Percentiles rank a stretch among this genome's conserved stretches.
Conservation (phyloP, 805 yeast genomes). For the Teunomyces gatunensis region DNA sequence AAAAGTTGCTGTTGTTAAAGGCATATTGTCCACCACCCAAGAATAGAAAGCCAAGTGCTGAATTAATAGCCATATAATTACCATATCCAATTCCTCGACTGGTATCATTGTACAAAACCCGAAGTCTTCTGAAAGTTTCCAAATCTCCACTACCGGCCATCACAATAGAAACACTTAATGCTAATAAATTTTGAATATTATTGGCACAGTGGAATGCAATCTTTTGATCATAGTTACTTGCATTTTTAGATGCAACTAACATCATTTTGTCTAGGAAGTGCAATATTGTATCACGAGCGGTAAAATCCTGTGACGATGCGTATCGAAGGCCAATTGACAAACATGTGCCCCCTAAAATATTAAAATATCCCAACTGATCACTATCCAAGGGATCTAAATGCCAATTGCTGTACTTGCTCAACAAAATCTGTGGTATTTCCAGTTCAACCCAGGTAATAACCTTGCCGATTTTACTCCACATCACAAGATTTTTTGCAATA, state of each 20-base stretch:
- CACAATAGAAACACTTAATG: constrained; percentile 64
- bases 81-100: constrained; percentile 55
- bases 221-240: constrained; percentile 54
- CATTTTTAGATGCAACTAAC: constrained; percentile 40
- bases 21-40: constrained; percentile 93
- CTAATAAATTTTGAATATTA: constrained; percentile 55
- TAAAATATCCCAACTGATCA: constrained; percentile 60
- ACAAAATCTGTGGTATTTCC: constrained; percentile 51
- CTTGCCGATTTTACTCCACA: constrained; percentile 65
- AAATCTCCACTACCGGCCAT: constrained; percentile 94
- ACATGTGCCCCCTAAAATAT: constrained; percentile 71
- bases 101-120: constrained; percentile 64
- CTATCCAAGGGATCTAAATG: constrained; percentile 41
- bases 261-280: constrained; percentile 52
- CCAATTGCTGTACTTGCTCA: constrained; percentile 27
- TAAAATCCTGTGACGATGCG: constrained; percentile 64
- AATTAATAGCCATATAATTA: constrained; percentile 69
- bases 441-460: constrained; percentile 53
- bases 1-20: constrained; percentile 58
- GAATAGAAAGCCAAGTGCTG: constrained; percentile 84
- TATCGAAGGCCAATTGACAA: constrained; percentile 70
- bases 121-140: constrained; percentile 66
- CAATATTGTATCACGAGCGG: constrained; percentile 55
- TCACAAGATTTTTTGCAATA: constrained; percentile 59
- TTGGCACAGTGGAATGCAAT: constrained; percentile 54